phyloP scores from a whole-genome alignment of 169 alveolate species.

The Eimeria sp. region DNA sequence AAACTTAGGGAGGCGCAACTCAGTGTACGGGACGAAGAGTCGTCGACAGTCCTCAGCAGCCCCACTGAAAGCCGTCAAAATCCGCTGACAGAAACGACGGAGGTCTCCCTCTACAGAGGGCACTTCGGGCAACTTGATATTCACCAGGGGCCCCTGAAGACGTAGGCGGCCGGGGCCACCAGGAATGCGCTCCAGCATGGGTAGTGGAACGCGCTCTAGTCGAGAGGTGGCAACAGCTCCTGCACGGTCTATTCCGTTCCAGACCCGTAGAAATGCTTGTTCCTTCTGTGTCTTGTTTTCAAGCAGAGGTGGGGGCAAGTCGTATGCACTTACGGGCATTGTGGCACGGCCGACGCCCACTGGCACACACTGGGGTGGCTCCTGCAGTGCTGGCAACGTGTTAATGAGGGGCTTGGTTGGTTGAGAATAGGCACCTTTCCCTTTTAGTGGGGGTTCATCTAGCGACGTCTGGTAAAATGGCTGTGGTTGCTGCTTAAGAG shows the following conservation, averaged over 20 bases:
- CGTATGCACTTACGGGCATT: constrained; percentile 26
- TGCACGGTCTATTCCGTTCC: constrained; percentile 63
- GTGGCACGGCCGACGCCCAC: constrained; percentile 29
- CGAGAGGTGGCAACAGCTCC: constrained; percentile 74
- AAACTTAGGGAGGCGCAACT: constrained; percentile 37
- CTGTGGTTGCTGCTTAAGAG: not conserved
- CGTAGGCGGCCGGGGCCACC: constrained; percentile 15
- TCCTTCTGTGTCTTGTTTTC: constrained; percentile 22
- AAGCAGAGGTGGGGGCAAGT: constrained; percentile 42
- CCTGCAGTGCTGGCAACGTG: constrained; percentile 31
- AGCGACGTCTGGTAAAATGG: constrained; percentile 1
- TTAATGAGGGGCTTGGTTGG: constrained; percentile 5
- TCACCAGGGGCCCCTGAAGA: constrained; percentile 50
- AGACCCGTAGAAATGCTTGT: constrained; percentile 27
- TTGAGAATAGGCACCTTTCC: not conserved
- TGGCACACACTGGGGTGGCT: not conserved
- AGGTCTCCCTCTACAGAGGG: constrained; percentile 68
- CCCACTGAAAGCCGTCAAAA: constrained; percentile 51
- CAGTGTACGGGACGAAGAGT: constrained; percentile 47
- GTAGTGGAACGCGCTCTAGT: constrained; percentile 65
- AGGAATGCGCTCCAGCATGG: constrained; percentile 73
- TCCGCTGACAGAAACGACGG: constrained; percentile 48
- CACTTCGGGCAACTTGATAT: constrained; percentile 30
- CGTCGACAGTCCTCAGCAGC: constrained; percentile 76
- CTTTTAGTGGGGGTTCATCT: not conserved